A percentile compares a stretch with the other conserved stretches of the same genome.
Evolutionary conservation across 805 yeast genomes (phyloP).

Genomic region (Lachancea quebecensis): DNA sequence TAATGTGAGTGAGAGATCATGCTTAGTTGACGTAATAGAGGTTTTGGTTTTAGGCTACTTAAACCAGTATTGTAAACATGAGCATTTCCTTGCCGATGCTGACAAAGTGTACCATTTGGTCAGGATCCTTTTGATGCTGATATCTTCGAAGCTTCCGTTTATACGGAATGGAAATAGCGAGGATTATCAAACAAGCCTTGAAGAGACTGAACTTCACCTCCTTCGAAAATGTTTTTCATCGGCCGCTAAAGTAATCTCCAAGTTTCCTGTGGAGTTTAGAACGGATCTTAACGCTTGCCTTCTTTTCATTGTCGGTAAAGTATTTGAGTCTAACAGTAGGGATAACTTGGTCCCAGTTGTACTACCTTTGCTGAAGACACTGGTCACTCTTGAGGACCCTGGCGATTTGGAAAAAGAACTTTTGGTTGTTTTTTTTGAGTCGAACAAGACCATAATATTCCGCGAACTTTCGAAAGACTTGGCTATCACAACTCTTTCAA

Average conservation of each 20-base stretch:
- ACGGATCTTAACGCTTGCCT: slow-evolving; percentile 67
- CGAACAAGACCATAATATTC: slow-evolving; percentile 26
- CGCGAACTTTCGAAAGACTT: slow-evolving; percentile 27
- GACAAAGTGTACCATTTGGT: slow-evolving; percentile 79
- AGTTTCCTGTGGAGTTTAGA: slow-evolving; percentile 62
- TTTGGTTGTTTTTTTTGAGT: slow-evolving; percentile 34
- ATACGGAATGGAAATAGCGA: background rate
- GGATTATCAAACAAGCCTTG: background rate
- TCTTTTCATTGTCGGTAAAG: slow-evolving; percentile 52
- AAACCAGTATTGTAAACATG: slow-evolving; percentile 26
- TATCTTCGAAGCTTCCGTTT: slow-evolving; percentile 23
- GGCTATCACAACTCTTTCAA: slow-evolving; percentile 37
- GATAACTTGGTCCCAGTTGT: slow-evolving; percentile 44
- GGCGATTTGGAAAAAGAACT: slow-evolving; percentile 23
- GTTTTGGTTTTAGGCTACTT: slow-evolving; percentile 44
- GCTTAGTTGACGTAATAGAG: slow-evolving; percentile 50
- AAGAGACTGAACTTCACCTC: slow-evolving; percentile 33
- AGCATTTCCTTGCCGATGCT: slow-evolving; percentile 47
- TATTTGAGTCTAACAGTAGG: slow-evolving; percentile 40
- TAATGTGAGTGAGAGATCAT: slow-evolving; percentile 39
- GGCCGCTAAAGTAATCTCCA: slow-evolving; percentile 54
- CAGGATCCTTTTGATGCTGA: slow-evolving; percentile 58
- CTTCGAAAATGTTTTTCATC: slow-evolving; percentile 42
- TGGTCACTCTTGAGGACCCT: slow-evolving; percentile 23
- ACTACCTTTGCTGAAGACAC: slow-evolving; percentile 44